Conservation (phyloP, 495 filamentous ascomycete species). For the Chaetomidium leptoderma region DNA sequence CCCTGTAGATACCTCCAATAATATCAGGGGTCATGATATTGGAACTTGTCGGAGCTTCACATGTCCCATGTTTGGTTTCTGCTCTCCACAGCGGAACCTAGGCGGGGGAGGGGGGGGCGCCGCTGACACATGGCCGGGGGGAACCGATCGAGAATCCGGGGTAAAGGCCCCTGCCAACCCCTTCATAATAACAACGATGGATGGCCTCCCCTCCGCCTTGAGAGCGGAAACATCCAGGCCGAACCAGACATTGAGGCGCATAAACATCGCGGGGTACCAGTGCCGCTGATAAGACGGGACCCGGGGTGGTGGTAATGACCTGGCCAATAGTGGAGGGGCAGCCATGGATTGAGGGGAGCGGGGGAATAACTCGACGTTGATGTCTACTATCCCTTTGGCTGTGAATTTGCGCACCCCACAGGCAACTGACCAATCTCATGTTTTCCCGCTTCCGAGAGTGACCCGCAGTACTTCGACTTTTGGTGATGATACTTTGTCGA, state of each 20-base stretch:
- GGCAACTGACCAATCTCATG: no score
- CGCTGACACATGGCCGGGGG: background rate
- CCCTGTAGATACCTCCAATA: background rate
- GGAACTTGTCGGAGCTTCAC: background rate
- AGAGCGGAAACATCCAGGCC: slow-evolving; percentile 4
- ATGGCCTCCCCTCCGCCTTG: background rate
- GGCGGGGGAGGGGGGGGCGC: no score
- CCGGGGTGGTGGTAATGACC: background rate
- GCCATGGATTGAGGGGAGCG: no score
- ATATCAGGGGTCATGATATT: background rate
- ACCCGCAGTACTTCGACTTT: no score
- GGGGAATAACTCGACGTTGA: background rate
- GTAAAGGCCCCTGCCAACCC: slow-evolving; percentile 21
- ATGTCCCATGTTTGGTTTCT: background rate
- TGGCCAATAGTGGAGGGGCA: background rate
- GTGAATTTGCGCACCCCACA: no score
- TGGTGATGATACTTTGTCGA: no score
- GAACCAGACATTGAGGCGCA: background rate
- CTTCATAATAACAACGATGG: background rate
- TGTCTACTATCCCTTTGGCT: background rate
- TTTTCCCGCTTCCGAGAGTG: no score
- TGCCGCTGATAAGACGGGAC: background rate
- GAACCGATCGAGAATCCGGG: slow-evolving; percentile 27
- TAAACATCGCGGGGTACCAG: slow-evolving; percentile 1
- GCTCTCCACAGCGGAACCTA: background rate